Evolutionary conservation across 495 filamentous ascomycete species (phyloP).

Genomic region (Penicillium chermesinum): DNA sequence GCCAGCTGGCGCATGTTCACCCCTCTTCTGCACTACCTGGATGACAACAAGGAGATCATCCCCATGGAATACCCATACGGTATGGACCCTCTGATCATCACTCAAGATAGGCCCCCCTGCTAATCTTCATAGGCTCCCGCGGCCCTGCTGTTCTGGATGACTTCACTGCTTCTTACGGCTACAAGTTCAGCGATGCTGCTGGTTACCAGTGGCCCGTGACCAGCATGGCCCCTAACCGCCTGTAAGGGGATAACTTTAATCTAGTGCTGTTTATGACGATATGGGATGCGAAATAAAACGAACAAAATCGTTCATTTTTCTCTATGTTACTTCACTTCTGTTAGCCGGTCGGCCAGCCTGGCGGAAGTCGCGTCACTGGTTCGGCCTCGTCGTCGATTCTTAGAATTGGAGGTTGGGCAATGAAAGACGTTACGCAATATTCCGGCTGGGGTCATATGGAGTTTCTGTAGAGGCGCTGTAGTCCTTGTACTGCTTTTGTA

Average conservation of each 20-base stretch:
- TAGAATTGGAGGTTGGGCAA: slow-evolving; percentile 13
- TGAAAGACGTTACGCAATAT: slow-evolving; percentile 15
- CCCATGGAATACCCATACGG: slow-evolving; percentile 99
- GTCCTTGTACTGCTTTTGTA: no score
- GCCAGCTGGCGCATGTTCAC: slow-evolving; percentile 99
- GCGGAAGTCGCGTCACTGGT: slow-evolving; percentile 13
- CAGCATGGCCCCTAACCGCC: slow-evolving; percentile 64
- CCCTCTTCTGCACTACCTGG: slow-evolving; percentile 93
- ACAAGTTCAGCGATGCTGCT: slow-evolving; percentile 96
- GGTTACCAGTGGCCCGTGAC: slow-evolving; percentile 88
- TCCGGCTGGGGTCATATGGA: neutral
- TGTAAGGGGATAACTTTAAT: slow-evolving; percentile 39
- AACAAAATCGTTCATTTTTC: slow-evolving; percentile 26
- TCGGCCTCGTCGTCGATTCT: slow-evolving; percentile 1
- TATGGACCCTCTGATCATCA: slow-evolving; percentile 39
- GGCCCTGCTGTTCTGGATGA: slow-evolving; percentile 96
- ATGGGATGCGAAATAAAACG: slow-evolving; percentile 20
- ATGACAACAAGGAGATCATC: slow-evolving; percentile 97
- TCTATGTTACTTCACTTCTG: slow-evolving; percentile 12
- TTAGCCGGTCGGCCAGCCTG: slow-evolving; percentile 10
- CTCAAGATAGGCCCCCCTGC: neutral
- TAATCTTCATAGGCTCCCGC: slow-evolving; percentile 65
- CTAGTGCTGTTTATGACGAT: slow-evolving; percentile 24
- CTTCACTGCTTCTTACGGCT: slow-evolving; percentile 95
- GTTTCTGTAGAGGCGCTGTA: no score